Base-by-base conservation (phyloP, 179 eudicot genomes). In the Amaranthus tricolor region DNA sequence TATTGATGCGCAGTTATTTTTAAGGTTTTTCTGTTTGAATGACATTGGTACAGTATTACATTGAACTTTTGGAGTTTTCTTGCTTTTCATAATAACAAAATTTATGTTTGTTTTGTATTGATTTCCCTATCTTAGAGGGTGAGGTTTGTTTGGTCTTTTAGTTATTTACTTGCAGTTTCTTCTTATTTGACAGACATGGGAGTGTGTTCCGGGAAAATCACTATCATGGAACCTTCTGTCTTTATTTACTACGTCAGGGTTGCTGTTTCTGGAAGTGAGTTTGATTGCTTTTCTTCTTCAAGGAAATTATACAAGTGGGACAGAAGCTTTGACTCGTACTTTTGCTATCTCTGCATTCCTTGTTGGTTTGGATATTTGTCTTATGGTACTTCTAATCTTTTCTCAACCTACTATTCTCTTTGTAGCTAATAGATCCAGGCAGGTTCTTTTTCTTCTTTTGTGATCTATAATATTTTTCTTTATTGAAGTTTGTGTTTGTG, bases 251-350 rank as follows among this genome's bases (percentile, higher is more conserved):
- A 79, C 93, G 50, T 87, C 90, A 16, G 96, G 96, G 52, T 82
- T 90, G 87, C 80, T 92, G 61, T 90, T 90, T 80, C 86, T 92
- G 75, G 97, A 92, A 87, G 90, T 92, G 62, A 92, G 97, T 85
- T 88, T 92, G 88, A 85, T 92, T 84, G 96, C 97, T 62, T 92
- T 92, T 82, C 78, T 92, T 81, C 91, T 92, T 71, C 95, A 92
- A 84, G 97, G 96, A 77, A 89, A 88, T 75, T 77, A 88, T 81
- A 83, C 87, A 1, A 89, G 88, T 80, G 95, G 97, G 31, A 72
- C 79, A 73, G 97, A 92, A 79, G 91, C 93, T 76, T 77, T 90
- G 75, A 87, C 89, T 50, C 87, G 88, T 69, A 90, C 97, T 13
- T 92, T 92, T 82, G 85, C 84, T 55, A 69, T 92, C 73, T 90